These are phyloP conservation scores for Plasmodiophora brassicae DNA, from an alignment of 208 protist genomes.

Conservation along the genomic window DNA sequence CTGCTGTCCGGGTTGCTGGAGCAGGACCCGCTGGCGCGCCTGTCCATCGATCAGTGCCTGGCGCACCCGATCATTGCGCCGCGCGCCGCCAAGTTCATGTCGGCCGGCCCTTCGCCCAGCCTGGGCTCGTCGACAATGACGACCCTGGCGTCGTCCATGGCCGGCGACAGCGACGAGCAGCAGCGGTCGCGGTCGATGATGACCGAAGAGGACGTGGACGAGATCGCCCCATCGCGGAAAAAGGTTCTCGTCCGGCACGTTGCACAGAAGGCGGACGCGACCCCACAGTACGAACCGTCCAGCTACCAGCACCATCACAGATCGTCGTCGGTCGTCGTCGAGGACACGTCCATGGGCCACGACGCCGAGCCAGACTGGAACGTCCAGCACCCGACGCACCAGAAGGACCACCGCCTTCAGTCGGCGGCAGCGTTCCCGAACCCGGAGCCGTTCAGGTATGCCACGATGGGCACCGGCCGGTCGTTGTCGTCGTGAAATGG, in stretches of 20 bases:
- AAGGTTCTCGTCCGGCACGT: not conserved
- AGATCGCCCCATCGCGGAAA: not conserved
- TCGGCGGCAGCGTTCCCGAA: too few species aligned
- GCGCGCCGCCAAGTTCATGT: not conserved
- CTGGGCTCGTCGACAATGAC: too few species aligned
- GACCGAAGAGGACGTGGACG: not conserved
- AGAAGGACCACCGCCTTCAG: too few species aligned
- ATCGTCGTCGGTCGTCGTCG: not conserved
- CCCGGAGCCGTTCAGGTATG: too few species aligned
- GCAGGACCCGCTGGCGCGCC: not conserved
- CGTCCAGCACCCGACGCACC: too few species aligned
- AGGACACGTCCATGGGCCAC: not conserved
- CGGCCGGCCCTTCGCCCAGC: too few species aligned
- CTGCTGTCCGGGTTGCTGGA: conserved; percentile 29
- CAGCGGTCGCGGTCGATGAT: not conserved
- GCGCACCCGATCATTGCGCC: not conserved
- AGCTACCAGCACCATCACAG: not conserved
- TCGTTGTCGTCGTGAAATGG: too few species aligned
- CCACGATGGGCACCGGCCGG: too few species aligned
- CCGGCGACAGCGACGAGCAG: not conserved
- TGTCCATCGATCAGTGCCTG: conserved; percentile 20
- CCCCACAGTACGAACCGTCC: not conserved
- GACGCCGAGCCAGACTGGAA: not conserved
- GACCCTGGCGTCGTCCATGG: not conserved
- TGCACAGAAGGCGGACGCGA: not conserved